Evolutionary conservation across 1,139 yeast species (phyloP), one percentile per base, ranked within the genome.

Genomic region (Scheffersomyces lignicola): DNA sequence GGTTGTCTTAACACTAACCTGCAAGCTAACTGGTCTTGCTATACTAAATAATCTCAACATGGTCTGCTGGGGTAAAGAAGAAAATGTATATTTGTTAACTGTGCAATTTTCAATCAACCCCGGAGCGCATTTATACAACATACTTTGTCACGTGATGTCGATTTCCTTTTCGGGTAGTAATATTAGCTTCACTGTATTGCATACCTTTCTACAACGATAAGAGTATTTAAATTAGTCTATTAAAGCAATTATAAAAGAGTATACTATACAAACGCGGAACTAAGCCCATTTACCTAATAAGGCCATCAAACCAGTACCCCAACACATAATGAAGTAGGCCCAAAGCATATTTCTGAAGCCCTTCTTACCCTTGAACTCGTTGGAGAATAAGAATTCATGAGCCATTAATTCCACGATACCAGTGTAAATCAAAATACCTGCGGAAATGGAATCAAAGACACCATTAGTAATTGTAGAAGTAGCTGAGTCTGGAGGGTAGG

Each of bases 351-450:
- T 62, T 54, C 56, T 60, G 41, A 69, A 55, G 2, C 78, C 76
- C 36, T 52, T 52, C 38, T 62, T 54, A 34, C 83, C 82, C 50
- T 78, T 72, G 51, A 78, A 76, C 49, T 79, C 80, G 38, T 75
- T 73, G 20, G 84, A 72, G 57, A 76, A 87, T 49, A 89, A 67
- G 60, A 88, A 89, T 53, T 89, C 96, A 49, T 84, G 89, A 4
- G 95, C 96, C 79, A 89, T 76, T 49, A 89, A 70, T 61, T 89
- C 96, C 12, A 88, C 89, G 39, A 88, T 65, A 47, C 95, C 95
- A 12, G 95, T 84, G 62, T 88, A 89, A 24, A 88, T 61, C 56
- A 89, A 71, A 40, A 89, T 83, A 36, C 97, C 97, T 0, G 96
- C 78, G 8, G 95, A 85, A 28, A 89, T 71, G 5, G 96, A 64